Percentiles rank a stretch among this genome's conserved stretches.
Evolutionary conservation across 2,329 filamentous ascomycete genomes (phyloP).

Genomic region (Madurella fahalii): DNA sequence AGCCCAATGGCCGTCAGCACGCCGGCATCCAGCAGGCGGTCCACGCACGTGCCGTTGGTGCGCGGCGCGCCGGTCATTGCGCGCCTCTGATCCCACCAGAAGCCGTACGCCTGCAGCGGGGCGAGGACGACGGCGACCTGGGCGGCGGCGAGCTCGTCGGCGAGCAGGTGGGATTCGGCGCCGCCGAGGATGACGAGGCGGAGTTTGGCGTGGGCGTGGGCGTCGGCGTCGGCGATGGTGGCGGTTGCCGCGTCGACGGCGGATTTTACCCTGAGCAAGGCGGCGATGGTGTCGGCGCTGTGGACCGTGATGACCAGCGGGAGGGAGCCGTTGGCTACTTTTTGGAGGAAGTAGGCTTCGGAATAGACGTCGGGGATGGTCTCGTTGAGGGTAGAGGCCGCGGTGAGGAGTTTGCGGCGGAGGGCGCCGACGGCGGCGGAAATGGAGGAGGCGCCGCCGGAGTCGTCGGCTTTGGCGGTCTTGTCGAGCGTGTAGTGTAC

Average conservation of each 20-base stretch:
- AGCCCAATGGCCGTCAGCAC: constrained; percentile 56
- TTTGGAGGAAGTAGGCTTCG: constrained; percentile 47
- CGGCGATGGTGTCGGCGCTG: constrained; percentile 59
- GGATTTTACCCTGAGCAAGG: constrained; percentile 55
- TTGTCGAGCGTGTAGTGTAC: constrained; percentile 56
- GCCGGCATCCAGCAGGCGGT: constrained; percentile 54
- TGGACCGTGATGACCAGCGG: constrained; percentile 57
- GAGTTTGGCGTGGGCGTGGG: constrained; percentile 32
- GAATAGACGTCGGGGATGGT: constrained; percentile 40
- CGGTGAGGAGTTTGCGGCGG: constrained; percentile 51
- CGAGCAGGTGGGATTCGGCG: constrained; percentile 59
- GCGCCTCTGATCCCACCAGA: constrained; percentile 58
- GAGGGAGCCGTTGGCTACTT: constrained; percentile 50
- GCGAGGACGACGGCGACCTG: constrained; percentile 57
- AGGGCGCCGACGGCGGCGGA: constrained; percentile 51
- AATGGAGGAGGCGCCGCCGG: constrained; percentile 46
- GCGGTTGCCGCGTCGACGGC: constrained; percentile 43
- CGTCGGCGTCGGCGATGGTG: constrained; percentile 42
- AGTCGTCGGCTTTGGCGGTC: constrained; percentile 39
- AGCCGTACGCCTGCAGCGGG: constrained; percentile 53
- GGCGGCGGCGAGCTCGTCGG: constrained; percentile 53
- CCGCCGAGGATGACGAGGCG: constrained; percentile 58
- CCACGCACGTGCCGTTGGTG: constrained; percentile 60
- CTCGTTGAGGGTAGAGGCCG: constrained; percentile 34
- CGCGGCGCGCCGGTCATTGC: constrained; percentile 61